These are phyloP conservation scores for Hemisphaericaspora lyxosophila DNA, from an alignment of 1,139 yeast species.

Conservation along the genomic window DNA sequence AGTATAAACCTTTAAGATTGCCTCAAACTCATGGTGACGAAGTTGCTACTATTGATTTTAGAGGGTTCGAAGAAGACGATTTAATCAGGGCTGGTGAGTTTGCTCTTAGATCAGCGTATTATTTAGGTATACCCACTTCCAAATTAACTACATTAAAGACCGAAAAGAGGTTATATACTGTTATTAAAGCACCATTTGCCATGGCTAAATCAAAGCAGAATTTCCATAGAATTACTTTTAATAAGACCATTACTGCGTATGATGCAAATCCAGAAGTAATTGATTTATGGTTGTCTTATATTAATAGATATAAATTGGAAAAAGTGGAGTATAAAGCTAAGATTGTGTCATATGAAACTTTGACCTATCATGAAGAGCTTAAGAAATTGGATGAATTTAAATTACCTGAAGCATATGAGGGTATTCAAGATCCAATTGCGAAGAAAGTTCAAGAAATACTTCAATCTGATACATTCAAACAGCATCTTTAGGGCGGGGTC, in stretches of 20 bases:
- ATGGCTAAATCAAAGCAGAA: slow-evolving; percentile 95
- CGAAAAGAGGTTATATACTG: slow-evolving; percentile 82
- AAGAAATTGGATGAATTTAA: slow-evolving; percentile 27
- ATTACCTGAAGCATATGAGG: slow-evolving; percentile 39
- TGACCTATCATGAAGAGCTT: slow-evolving; percentile 41
- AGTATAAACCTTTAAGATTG: slow-evolving; percentile 76
- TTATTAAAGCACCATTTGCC: slow-evolving; percentile 88
- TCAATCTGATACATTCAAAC: slow-evolving; percentile 53
- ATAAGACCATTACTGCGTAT: slow-evolving; percentile 69
- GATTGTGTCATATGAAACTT: slow-evolving; percentile 59
- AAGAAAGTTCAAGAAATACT: slow-evolving; percentile 72
- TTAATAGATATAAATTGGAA: slow-evolving; percentile 73
- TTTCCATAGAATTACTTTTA: slow-evolving; percentile 84
- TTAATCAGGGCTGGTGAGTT: slow-evolving; percentile 80
- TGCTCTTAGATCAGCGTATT: slow-evolving; percentile 86
- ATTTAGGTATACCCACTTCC: slow-evolving; percentile 79
- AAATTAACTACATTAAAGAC: slow-evolving; percentile 59
- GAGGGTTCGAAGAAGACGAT: slow-evolving; percentile 70
- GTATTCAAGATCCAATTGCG: slow-evolving; percentile 60
- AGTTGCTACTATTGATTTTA: slow-evolving; percentile 68
- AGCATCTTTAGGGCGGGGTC: slow-evolving; percentile 23
- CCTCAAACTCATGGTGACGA: slow-evolving; percentile 68
- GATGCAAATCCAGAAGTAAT: slow-evolving; percentile 86
- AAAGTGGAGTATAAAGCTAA: slow-evolving; percentile 84
- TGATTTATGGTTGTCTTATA: slow-evolving; percentile 77